phyloP scores from a whole-genome alignment of 805 yeast genomes.

The Candida nitratophila region DNA sequence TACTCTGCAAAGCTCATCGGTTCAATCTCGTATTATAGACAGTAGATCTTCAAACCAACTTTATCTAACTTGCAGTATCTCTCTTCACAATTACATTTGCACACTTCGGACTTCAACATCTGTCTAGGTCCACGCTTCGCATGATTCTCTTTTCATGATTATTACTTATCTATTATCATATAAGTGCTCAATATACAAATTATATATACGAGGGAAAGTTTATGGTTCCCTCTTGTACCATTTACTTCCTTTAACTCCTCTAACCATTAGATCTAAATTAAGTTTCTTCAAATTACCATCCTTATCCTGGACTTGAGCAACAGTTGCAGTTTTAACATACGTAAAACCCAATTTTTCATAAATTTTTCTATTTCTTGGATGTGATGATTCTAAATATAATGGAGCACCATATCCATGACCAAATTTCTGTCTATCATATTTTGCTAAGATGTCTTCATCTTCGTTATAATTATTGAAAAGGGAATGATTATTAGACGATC shows the following conservation, averaged over 20 bases:
- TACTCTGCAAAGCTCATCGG: no score
- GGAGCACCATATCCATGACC: constrained; percentile 25
- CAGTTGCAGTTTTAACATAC: constrained; percentile 26
- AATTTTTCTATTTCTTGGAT: constrained; percentile 43
- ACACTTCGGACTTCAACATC: no score
- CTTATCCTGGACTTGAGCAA: constrained; percentile 24
- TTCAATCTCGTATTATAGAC: no score
- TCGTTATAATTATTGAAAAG: constrained; percentile 18
- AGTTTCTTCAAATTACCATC: constrained; percentile 9
- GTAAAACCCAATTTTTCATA: constrained; percentile 50
- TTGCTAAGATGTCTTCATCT: constrained; percentile 26
- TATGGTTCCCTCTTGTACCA: constrained; percentile 18
- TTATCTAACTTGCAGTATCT: no score
- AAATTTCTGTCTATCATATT: constrained; percentile 17
- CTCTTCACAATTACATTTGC: no score
- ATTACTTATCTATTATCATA: no score
- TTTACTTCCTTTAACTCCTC: constrained; percentile 29
- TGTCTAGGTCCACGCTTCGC: no score
- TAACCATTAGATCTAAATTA: constrained; percentile 31
- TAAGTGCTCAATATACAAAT: no score
- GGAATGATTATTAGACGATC: neutral
- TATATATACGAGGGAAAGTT: no score
- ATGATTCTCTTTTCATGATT: no score
- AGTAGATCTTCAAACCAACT: no score
- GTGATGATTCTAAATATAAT: constrained; percentile 51